Base-by-base conservation (phyloP, 768 basidiomycete species). In the Hypholoma sublateritium region DNA sequence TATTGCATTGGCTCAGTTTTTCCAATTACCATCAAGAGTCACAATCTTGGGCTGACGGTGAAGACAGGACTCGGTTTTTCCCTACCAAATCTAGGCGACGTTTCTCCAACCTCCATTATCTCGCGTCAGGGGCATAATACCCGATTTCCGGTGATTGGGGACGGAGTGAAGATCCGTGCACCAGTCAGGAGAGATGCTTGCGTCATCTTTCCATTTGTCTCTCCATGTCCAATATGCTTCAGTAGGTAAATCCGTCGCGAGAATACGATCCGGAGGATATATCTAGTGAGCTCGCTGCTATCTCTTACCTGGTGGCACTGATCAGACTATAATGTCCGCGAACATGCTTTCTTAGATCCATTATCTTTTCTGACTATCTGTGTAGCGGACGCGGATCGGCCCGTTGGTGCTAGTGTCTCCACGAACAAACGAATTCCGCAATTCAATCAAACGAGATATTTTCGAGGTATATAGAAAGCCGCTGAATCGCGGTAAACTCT, bases 351-450 rank as follows among this genome's bases (percentile, higher is more conserved):
- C 35, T 53, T 22, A 64, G 67, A 62, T 62, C 50, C 50, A 63
- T 60, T 65, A 71, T 70, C 67, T 61, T 56, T 32, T 9, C 55
- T 70, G 63, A 56, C 65, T 66, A 71, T 72, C 70, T 65, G 52
- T 62, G 60, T 50, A 51, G 58, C 52, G 51, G 39, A 47, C 48
- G 53, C 71, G 71, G 69, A 67, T 68, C 67, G 66, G 67, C 62
- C 68, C 69, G 68, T 62, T 57, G 36, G 36, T 55, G 47, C 56
- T 53, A 50, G 49, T 51, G 53, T 55, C 45, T 57, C 32, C 53
- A 53, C 45, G 53, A 53, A 44, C 25, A 53, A 53, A 16, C 42
- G 17, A 39, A 45, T 45, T 21, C 19, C 25, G 25, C n/a, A 45
- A 45, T 35, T 42, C 19, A 47, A 47, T 47, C 46, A 47, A 22